Evolutionary conservation across 306 rosid genomes (phyloP), one percentile per base, ranked within the genome.

Genomic region (Prunus campanulata): DNA sequence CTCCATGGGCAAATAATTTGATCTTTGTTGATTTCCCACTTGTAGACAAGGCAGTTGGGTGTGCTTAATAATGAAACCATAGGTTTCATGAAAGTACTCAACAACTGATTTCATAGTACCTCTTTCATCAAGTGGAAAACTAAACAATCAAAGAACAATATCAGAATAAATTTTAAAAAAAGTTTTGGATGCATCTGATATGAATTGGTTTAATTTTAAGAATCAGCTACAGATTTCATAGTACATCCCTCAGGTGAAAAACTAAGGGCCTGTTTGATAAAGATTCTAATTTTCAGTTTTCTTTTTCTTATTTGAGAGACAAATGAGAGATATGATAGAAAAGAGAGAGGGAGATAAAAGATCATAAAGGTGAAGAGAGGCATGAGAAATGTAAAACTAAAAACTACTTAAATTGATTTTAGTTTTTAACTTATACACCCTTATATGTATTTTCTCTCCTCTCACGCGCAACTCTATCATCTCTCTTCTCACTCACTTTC

Each of bases 1-100:
- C 93, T 95, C 99, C 99, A 95, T 95, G 3, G 99, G 99, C n/a
- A 95, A 68, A 81, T 95, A 95, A 83, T 95, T 95, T 0, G 99
- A 94, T 14, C 99, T 82, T 74, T 95, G 97, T 29, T 89, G 88
- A 68, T 89, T 95, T 29, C 99, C 99, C 14, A 92, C 99, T 90
- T 90, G 97, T 65, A 95, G 86, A 77, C 99, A 95, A 29, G 99
- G 99, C 97, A 93, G 91, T 54, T 95, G 99, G 1, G 93, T 88
- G 66, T 95, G 97, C 68, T 90, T 93, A 70, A 95, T 90, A 5
- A 32, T 86, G 70, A 90, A 92, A 3, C 96, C 96, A 62, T 95
- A 95, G 1, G 97, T 95, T 64, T 95, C 99, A 14, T 57, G 87
- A 70, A 95, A 95, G 62, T 95, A 95, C 70, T 92, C 97, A 10